These are phyloP conservation scores for Colletotrichum higginsianum DNA, from an alignment of 2,329 filamentous ascomycete genomes.

Conservation along the genomic window DNA sequence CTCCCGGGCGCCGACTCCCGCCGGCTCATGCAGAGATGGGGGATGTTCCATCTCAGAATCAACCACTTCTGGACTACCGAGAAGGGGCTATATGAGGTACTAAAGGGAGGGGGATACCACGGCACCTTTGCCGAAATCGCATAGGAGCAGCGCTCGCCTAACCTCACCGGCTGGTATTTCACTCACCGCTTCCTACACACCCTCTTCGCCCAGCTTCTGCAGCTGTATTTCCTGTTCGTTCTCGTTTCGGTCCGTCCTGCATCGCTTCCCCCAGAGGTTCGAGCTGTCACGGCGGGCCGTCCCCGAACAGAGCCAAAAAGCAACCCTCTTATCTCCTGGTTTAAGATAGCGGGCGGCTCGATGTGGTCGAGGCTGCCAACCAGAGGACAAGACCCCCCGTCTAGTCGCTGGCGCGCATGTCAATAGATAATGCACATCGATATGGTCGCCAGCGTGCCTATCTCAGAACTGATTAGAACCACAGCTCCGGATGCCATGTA, in stretches of 20 bases:
- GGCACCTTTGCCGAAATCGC: constrained; percentile 23
- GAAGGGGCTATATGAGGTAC: neutral
- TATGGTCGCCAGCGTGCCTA: constrained; percentile 15
- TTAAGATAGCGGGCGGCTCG: constrained; percentile 12
- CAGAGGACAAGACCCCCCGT: constrained; percentile 18
- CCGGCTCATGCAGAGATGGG: constrained; percentile 12
- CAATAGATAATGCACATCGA: constrained; percentile 41
- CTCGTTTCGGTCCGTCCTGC: constrained; percentile 16
- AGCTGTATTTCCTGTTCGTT: neutral
- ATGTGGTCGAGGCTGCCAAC: constrained; percentile 33
- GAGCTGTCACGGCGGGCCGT: constrained; percentile 1
- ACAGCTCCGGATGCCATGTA: neutral
- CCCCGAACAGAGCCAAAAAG: constrained; percentile 30
- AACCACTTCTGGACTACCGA: neutral
- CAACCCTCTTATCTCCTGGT: constrained; percentile 39
- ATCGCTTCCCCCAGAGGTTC: neutral
- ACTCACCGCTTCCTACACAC: constrained; percentile 35
- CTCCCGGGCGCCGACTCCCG: constrained; percentile 15
- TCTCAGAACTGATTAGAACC: constrained; percentile 13
- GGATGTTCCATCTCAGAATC: neutral
- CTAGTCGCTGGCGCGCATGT: constrained; percentile 34
- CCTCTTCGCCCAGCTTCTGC: constrained; percentile 23
- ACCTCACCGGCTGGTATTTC: neutral
- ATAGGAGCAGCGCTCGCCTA: constrained; percentile 18
- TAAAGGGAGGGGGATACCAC: constrained; percentile 4